phyloP scores from a whole-genome alignment of 2,329 filamentous ascomycete species.

The Thelonectria discophora region DNA sequence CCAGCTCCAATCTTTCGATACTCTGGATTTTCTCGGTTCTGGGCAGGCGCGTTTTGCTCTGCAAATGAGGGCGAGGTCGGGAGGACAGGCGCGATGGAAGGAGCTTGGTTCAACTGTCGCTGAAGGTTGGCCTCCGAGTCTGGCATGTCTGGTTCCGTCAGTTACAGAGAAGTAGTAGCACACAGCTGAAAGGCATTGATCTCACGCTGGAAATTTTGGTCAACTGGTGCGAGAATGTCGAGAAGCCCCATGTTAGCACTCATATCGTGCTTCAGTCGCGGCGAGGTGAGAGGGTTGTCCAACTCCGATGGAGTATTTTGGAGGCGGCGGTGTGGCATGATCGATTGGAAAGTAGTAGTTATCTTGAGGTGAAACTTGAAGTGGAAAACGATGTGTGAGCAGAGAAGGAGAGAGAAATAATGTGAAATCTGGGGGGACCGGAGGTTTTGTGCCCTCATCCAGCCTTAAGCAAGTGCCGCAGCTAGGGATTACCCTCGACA shows the following conservation, averaged over 20 bases:
- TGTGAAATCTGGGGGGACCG: not conserved
- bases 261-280: not conserved
- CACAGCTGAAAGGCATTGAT: not conserved
- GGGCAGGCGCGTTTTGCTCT: not conserved
- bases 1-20: slow-evolving; percentile 37
- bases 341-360: not conserved
- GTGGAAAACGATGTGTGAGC: not conserved
- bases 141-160: too few species aligned
- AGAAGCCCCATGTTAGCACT: not conserved
- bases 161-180: too few species aligned
- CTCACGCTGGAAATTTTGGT: not conserved
- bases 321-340: not conserved
- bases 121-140: too few species aligned
- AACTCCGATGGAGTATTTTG: not conserved
- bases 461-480: too few species aligned
- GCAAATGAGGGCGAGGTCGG: slow-evolving; percentile 11
- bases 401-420: not conserved
- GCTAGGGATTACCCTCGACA: too few species aligned
- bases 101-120: not conserved
- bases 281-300: not conserved
- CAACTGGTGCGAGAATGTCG: not conserved
- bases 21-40: not conserved
- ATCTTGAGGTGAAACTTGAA: not conserved
- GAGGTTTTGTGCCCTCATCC: not conserved
- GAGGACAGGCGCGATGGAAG: not conserved